These are phyloP conservation scores for Podospora conica DNA, from an alignment of 495 filamentous ascomycete species.

Conservation along the genomic window DNA sequence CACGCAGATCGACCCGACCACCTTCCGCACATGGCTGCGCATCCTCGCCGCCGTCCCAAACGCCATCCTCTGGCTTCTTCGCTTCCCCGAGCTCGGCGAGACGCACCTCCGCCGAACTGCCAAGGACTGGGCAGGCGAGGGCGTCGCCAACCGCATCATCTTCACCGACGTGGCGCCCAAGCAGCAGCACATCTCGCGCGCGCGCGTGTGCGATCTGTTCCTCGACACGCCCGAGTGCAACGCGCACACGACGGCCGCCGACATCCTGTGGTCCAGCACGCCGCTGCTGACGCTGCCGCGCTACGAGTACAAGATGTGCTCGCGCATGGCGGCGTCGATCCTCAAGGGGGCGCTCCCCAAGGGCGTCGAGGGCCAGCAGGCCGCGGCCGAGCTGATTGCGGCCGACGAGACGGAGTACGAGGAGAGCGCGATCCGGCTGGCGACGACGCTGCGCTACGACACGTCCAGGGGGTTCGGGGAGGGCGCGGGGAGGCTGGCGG, in stretches of 20 bases:
- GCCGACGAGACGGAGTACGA: slow-evolving; percentile 76
- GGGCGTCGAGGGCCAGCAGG: slow-evolving; percentile 55
- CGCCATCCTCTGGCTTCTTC: slow-evolving; percentile 89
- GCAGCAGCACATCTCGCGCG: slow-evolving; percentile 86
- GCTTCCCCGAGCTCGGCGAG: slow-evolving; percentile 93
- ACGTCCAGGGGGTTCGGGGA: slow-evolving; percentile 40
- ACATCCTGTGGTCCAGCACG: slow-evolving; percentile 93
- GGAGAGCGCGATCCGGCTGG: slow-evolving; percentile 67
- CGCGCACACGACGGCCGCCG: slow-evolving; percentile 94
- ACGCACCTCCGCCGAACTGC: slow-evolving; percentile 76
- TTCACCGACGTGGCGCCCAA: slow-evolving; percentile 98
- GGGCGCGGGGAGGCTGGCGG: slow-evolving; percentile 60
- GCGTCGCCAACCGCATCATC: slow-evolving; percentile 83
- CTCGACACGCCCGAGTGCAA: slow-evolving; percentile 98
- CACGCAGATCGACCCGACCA: slow-evolving; percentile 87
- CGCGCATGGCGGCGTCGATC: slow-evolving; percentile 93
- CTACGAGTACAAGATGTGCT: slow-evolving; percentile 98
- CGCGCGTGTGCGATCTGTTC: slow-evolving; percentile 88
- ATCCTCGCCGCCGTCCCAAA: slow-evolving; percentile 84
- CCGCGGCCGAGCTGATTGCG: slow-evolving; percentile 71
- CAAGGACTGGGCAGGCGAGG: slow-evolving; percentile 72
- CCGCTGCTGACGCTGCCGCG: slow-evolving; percentile 91
- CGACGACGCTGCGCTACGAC: slow-evolving; percentile 57
- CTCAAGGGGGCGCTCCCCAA: slow-evolving; percentile 81
- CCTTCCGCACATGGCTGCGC: slow-evolving; percentile 92